Evolutionary conservation across 2,329 filamentous ascomycete species (phyloP), one percentile per base, ranked within the genome.

Genomic region (Ascochyta lentis): DNA sequence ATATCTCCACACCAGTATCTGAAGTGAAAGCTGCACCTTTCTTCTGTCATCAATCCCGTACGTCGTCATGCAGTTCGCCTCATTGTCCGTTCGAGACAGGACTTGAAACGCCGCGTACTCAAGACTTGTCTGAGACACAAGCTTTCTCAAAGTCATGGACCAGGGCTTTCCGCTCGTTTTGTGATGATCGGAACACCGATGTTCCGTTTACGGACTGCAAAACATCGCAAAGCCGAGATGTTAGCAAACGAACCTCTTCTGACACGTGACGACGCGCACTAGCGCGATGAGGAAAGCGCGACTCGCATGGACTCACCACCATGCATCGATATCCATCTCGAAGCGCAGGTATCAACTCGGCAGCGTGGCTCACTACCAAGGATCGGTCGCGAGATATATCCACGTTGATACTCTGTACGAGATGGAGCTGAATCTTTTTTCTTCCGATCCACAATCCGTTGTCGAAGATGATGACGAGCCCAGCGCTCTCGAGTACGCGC

Each of bases 401-500:
- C 22, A 22, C 6, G 23, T 39, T 15, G 8, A 39, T 12, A 15
- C 15, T 16, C 4, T 22, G 5, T 39, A 12, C 19, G 51, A 12
- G 9, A 68, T 65, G 65, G 64, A 68, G 34, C 54, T 65, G 9
- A 54, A 67, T 19, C 48, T 62, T 6, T 56, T 48, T 10, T 55
- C 48, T 33, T 42, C 24, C 7, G 47, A 37, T 23, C 41, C 34
- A 4, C 24, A n/a, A 16, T 38, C 33, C 6, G 10, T 23, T n/a
- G 26, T 19, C 3, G 47, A 63, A 12, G 46, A 63, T 27, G 60
- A 67, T 7, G 73, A 77, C 13, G 74, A 77, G n/a, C 70, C 70
- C 15, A 75, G 75, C 19, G 61, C 79, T 6, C 66, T 82, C 7
- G 77, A 81, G 16, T 84, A 83, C 59, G 80, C 81, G 19, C 76